These are phyloP conservation scores for Mesotaenium endlicherianum DNA, from an alignment of 139 green algal species.

Conservation along the genomic window DNA sequence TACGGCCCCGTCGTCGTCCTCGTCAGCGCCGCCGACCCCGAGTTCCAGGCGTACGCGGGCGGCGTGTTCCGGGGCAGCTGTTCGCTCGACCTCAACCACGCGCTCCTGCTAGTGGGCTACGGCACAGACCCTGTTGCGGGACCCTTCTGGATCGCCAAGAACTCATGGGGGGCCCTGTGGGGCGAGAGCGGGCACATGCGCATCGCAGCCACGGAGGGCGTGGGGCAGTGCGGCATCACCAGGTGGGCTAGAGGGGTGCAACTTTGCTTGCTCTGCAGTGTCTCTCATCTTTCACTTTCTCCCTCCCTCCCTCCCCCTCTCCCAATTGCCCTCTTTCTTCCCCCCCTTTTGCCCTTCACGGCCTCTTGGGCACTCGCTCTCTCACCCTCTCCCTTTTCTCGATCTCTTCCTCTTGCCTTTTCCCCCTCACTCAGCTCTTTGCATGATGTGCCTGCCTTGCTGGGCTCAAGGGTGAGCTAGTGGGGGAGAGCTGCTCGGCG, in stretches of 20 bases:
- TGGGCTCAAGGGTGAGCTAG: too few relatives aligned
- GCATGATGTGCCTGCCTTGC: background rate
- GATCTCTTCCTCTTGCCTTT: background rate
- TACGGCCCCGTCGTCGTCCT: constrained; percentile 84
- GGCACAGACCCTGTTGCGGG: constrained; percentile 69
- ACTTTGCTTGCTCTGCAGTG: too few relatives aligned
- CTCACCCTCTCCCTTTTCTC: background rate
- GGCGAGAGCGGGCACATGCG: constrained; percentile 88
- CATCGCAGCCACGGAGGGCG: constrained; percentile 53
- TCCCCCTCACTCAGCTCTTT: background rate
- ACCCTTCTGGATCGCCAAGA: constrained; percentile 92
- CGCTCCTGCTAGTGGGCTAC: constrained; percentile 63
- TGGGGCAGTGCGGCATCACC: constrained; percentile 86
- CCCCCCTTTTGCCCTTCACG: constrained; percentile 16
- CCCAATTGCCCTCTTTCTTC: too few relatives aligned
- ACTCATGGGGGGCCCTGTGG: constrained; percentile 85
- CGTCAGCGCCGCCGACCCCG: constrained; percentile 84
- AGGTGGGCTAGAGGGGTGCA: constrained; percentile 49
- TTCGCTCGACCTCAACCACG: constrained; percentile 12
- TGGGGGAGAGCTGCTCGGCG: too few relatives aligned
- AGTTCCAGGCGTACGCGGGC: constrained; percentile 86
- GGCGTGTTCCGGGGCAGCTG: constrained; percentile 49
- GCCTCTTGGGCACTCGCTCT: background rate
- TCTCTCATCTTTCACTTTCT: too few relatives aligned
- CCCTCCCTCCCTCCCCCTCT: too few relatives aligned